Evolutionary conservation across 805 yeast genomes (phyloP).

Genomic region (Hanseniaspora hatyaiensis): DNA sequence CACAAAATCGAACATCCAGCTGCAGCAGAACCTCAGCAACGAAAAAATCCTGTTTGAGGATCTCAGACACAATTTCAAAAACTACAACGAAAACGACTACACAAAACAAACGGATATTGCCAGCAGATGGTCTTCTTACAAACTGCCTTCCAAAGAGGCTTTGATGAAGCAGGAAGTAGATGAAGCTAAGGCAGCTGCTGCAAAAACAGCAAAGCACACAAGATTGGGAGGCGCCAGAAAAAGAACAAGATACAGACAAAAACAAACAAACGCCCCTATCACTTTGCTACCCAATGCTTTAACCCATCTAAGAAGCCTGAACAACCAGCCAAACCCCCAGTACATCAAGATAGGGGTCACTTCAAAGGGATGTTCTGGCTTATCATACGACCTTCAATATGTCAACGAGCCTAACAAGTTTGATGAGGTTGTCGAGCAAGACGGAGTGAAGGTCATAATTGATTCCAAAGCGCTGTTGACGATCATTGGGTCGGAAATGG

Average conservation of each 20-base stretch:
- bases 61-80: slow-evolving; percentile 8
- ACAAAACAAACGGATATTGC: neutral
- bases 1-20: neutral
- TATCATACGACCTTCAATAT: slow-evolving; percentile 82
- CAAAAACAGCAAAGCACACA: neutral
- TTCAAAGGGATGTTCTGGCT: slow-evolving; percentile 93
- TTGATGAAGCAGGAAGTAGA: slow-evolving; percentile 33
- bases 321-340: slow-evolving; percentile 77
- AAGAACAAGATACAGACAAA: slow-evolving; percentile 48
- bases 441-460: slow-evolving; percentile 81
- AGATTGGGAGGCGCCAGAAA: slow-evolving; percentile 18
- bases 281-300: slow-evolving; percentile 68
- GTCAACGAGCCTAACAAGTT: slow-evolving; percentile 86
- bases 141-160: slow-evolving; percentile 35
- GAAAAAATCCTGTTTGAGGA: slow-evolving; percentile 13
- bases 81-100: neutral
- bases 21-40: neutral
- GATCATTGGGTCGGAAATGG: slow-evolving; percentile 96
- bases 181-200: slow-evolving; percentile 20
- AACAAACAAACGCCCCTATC: slow-evolving; percentile 84
- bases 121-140: slow-evolving; percentile 36
- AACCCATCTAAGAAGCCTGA: slow-evolving; percentile 51
- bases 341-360: slow-evolving; percentile 86
- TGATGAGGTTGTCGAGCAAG: slow-evolving; percentile 86
- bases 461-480: slow-evolving; percentile 94